These are phyloP conservation scores for Avena atlantica DNA, from an alignment of 176 grass and related monocot species.

Conservation along the genomic window DNA sequence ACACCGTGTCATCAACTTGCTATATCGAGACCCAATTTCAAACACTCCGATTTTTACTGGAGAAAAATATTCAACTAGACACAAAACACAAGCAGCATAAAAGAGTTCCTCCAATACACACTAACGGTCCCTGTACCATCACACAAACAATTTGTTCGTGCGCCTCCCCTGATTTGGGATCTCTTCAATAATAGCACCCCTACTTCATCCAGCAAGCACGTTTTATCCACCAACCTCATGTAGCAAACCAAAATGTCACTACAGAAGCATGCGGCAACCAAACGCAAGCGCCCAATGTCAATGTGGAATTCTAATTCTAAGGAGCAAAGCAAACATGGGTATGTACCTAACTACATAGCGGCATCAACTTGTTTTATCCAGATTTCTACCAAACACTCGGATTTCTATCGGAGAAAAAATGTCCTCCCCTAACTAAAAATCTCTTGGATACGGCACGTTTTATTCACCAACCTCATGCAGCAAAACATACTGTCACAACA, in stretches of 20 bases:
- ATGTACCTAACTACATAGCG: not conserved
- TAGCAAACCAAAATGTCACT: conserved; percentile 22
- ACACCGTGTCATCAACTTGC: not conserved
- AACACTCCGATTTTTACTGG: not conserved
- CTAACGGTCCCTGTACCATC: not conserved
- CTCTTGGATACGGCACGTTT: not conserved
- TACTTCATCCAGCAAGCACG: conserved; percentile 4
- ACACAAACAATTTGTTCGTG: not conserved
- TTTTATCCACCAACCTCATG: conserved; percentile 17
- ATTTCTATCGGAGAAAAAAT: not conserved
- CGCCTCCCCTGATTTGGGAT: not conserved
- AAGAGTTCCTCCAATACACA: not conserved
- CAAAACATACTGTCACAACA: conserved; percentile 6
- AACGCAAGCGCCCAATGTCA: conserved; percentile 10
- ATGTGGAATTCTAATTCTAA: not conserved
- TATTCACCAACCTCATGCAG: not conserved
- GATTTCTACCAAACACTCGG: not conserved
- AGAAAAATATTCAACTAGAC: not conserved
- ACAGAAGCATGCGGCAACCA: conserved; percentile 14
- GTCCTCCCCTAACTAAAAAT: too few species aligned
- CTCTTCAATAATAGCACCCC: not conserved
- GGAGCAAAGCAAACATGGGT: not conserved
- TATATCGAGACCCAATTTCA: not conserved
- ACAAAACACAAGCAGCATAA: not conserved
- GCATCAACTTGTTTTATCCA: not conserved